Evolutionary conservation across 306 rosid genomes (phyloP).

Genomic region (Rosa lucieae): DNA sequence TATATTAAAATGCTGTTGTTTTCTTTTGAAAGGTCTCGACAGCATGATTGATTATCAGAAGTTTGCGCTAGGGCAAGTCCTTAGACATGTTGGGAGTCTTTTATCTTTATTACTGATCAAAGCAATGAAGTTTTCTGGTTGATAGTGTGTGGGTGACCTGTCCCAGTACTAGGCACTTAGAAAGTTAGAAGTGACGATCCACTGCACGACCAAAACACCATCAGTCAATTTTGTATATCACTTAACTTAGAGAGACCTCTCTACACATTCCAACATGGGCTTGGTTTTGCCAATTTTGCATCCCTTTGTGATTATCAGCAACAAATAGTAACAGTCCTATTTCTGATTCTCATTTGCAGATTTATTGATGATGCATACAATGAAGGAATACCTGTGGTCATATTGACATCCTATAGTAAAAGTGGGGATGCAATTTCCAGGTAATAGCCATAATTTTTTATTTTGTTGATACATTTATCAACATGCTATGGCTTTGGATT

Average conservation of each 20-base stretch:
- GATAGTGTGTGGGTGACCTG: background rate
- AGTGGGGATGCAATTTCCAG: conserved; percentile 65
- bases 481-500: background rate
- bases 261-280: background rate
- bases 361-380: conserved; percentile 74
- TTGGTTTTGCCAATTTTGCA: background rate
- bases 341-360: conserved; percentile 47
- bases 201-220: background rate
- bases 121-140: background rate
- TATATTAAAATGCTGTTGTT: background rate
- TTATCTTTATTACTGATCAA: too few species aligned
- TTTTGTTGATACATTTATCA: background rate
- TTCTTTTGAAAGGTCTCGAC: background rate
- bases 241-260: background rate
- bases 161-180: background rate
- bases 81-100: background rate
- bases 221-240: background rate
- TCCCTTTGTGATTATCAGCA: background rate
- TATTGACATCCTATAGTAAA: conserved; percentile 73
- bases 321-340: conserved; percentile 3
- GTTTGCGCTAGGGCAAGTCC: background rate
- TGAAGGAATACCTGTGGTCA: conserved; percentile 67
- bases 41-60: background rate
- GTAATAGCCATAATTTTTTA: conserved; percentile 28
- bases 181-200: background rate